phyloP scores from a whole-genome alignment of 345 rosid genomes.

The Eucalyptus curtisii region DNA sequence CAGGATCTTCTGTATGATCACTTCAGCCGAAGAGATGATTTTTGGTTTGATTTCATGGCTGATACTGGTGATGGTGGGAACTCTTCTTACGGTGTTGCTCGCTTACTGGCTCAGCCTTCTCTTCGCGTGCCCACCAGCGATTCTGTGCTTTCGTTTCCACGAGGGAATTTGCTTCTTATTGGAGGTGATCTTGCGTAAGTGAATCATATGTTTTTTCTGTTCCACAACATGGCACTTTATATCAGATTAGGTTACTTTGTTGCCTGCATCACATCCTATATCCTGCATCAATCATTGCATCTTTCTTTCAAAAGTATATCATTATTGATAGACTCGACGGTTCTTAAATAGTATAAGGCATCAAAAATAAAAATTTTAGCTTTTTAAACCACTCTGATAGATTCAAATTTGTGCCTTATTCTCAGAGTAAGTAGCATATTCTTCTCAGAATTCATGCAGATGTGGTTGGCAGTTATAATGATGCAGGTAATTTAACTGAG shows the following conservation, averaged over 20 bases:
- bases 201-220: background rate
- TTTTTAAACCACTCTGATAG: background rate
- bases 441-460: background rate
- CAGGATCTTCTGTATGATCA: constrained; percentile 76
- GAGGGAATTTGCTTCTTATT: constrained; percentile 69
- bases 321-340: background rate
- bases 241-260: background rate
- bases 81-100: constrained; percentile 79
- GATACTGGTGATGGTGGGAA: constrained; percentile 99
- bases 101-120: constrained; percentile 86
- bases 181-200: constrained; percentile 99
- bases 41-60: constrained; percentile 99
- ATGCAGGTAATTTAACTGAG: background rate
- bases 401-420: background rate
- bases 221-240: background rate
- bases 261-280: background rate
- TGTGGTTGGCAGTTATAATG: background rate
- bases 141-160: constrained; percentile 35
- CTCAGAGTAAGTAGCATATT: background rate
- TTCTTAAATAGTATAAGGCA: background rate
- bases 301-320: background rate
- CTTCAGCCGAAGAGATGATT: constrained; percentile 51
- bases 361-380: background rate
- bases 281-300: background rate
- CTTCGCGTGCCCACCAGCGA: constrained; percentile 23